Percentiles rank a stretch among this genome's conserved stretches.
Evolutionary conservation across 1,284 basidiomycete species (phyloP).

Genomic region (Acaromyces ingoldii): DNA sequence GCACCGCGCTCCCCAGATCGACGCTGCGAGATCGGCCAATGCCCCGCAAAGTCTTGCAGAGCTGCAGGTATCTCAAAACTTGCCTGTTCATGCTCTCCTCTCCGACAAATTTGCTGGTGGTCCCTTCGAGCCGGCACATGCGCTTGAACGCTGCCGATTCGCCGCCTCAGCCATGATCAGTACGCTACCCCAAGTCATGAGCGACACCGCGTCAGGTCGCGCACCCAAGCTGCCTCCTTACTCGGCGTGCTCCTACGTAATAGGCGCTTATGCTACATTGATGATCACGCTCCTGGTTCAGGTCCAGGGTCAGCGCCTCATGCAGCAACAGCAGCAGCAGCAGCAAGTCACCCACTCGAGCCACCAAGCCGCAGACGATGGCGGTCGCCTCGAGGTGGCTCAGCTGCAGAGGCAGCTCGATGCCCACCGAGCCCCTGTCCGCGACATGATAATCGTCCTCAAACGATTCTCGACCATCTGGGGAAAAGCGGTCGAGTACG

Average conservation of each 20-base stretch:
- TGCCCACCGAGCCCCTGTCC: conserved; percentile 1
- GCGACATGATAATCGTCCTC: neutral
- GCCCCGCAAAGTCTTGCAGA: no score
- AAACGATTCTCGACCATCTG: conserved; percentile 1
- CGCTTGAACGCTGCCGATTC: conserved; percentile 31
- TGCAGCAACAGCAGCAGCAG: neutral
- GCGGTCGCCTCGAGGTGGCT: neutral
- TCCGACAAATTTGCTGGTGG: conserved; percentile 28
- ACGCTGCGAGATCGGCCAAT: no score
- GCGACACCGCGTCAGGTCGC: conserved; percentile 24
- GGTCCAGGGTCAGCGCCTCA: conserved; percentile 7
- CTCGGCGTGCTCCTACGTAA: conserved; percentile 36
- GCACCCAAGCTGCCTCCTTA: conserved; percentile 33
- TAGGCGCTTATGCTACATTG: conserved; percentile 33
- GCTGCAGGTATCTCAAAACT: no score
- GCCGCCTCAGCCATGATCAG: conserved; percentile 32
- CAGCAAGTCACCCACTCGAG: neutral
- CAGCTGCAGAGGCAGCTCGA: neutral
- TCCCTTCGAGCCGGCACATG: conserved; percentile 29
- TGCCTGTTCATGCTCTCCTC: conserved; percentile 16
- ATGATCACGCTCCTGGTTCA: conserved; percentile 39
- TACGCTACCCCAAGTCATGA: conserved; percentile 22
- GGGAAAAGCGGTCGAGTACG: conserved; percentile 3
- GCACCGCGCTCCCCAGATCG: no score
- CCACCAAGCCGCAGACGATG: neutral